Evolutionary conservation across 345 rosid genomes (phyloP), one percentile per base, ranked within the genome.

Genomic region (Passiflora organensis): DNA sequence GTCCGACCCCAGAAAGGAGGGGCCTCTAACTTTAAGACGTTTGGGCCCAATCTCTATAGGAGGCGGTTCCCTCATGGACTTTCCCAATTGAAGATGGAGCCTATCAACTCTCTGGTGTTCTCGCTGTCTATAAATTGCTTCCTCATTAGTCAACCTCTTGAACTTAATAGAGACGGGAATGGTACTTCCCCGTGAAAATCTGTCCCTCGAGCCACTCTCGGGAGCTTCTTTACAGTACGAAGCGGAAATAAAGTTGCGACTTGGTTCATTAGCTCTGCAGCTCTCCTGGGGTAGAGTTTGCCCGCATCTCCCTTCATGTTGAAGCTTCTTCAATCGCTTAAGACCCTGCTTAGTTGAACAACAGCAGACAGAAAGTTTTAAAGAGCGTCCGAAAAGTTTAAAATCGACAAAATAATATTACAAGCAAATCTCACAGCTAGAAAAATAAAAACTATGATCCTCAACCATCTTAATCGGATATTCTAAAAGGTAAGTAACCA

Each of bases 1-100:
- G 62, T 66, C 73, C 60, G 78, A 53, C 48, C 78, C 80, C 60
- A 71, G 25, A 57, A 56, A 68, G 38, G 80, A 63, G 0, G 85
- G 85, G 38, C 86, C 84, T 76, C 73, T 77, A 13, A 82, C 72
- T 66, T 81, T 86, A 24, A 81, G 74, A 28, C 82, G 94, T 76
- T 79, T 86, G 13, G 82, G 87, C 64, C 79, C 80, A 6, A 70
- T 66, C 64, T 77, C 89, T 32, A 59, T 46, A 6, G 73, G 66
- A 32, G 77, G 71, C 25, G n/a, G n/a, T n/a, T 67, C 78, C 76
- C 70, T 67, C 55, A 0, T 39, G 48, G 57, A 50, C 74, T 68
- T 80, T 50, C 79, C n/a, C 15, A 58, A 22, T 8, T 69, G 76
- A 15, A 68, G 58, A 39, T n/a, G 62, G 58, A 48, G 45, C 57